Evolutionary conservation across 495 filamentous ascomycete species (phyloP), one percentile per base, ranked within the genome.

Genomic region (Articulospora tetracladia): DNA sequence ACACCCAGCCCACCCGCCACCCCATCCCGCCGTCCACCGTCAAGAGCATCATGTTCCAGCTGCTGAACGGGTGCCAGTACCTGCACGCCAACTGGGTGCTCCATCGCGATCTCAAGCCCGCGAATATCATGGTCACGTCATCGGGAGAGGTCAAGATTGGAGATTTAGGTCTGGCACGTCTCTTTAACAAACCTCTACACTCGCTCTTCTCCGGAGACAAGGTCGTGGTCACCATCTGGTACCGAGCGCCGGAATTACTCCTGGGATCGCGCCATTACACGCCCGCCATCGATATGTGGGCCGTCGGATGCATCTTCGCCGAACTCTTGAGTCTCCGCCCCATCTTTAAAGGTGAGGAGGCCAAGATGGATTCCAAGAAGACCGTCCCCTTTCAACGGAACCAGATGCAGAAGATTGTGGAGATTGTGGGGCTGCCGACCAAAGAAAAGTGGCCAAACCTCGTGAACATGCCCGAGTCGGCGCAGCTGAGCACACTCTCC

Each of bases 221-320:
- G 70, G 94, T 99, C 1, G 94, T 99, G 44, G 94, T 99, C 13
- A 99, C 94, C 0, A 99, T 99, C 59, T 99, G 94, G 94, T 99
- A 99, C 65, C 92, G 94, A 23, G 95, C 94, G 0, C 94, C 94
- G 0, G 94, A 98, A 72, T 78, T 98, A 10, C 84, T 98, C 0
- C 84, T 98, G 20, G 94, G 94, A 12, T 90, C 85, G 55, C 80
- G 89, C 23, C 94, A 98, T 69, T 98, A 98, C 70, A 98, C 94
- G 0, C 92, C 94, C 0, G 95, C 94, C 19, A 89, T 98, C 57
- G 94, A 98, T 70, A 83, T 97, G 70, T 98, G 94, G 94, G 95
- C 94, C 15, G 87, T 98, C 1, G 94, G 94, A 1, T 98, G 94
- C 74, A 98, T 98, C 64, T 98, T 98, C 70, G 95, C 93, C 15